phyloP scores from a whole-genome alignment of 257 asterid genomes.

The Solanum megistacrolobum region DNA sequence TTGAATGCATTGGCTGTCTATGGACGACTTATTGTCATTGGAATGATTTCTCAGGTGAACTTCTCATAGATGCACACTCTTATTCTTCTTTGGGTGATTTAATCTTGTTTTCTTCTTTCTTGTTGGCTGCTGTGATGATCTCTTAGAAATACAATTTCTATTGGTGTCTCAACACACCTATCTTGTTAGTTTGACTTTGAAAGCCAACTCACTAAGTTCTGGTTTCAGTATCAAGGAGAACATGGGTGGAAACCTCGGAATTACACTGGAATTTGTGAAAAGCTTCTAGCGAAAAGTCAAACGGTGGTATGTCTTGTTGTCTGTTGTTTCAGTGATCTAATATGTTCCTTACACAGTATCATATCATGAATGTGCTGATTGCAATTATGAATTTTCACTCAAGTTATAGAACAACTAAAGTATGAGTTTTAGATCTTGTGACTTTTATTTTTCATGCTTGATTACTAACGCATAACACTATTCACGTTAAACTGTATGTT shows the following conservation, averaged over 20 bases:
- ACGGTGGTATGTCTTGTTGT: constrained; percentile 58
- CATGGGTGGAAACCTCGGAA: constrained; percentile 79
- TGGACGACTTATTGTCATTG: constrained; percentile 88
- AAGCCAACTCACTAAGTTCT: constrained; percentile 4
- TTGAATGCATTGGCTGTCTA: constrained; percentile 75
- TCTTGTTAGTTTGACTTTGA: not conserved
- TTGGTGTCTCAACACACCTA: not conserved
- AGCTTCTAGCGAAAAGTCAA: constrained; percentile 87
- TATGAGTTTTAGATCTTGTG: not conserved
- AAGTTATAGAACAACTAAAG: not conserved
- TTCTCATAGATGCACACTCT: not conserved
- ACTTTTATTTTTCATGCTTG: not conserved
- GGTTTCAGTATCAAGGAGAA: constrained; percentile 88
- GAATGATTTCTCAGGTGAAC: constrained; percentile 90
- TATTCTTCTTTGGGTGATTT: not conserved
- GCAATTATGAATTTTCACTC: not conserved
- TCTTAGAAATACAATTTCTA: not conserved
- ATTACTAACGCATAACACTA: not conserved
- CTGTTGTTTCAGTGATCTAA: not conserved
- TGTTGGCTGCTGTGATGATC: not conserved
- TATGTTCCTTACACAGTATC: not conserved
- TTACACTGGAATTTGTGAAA: constrained; percentile 81
- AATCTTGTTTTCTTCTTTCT: not conserved
- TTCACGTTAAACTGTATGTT: not conserved
- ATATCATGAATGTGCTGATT: not conserved